Conservation (phyloP, 768 basidiomycete species). For the Leccinum rimulosum region DNA sequence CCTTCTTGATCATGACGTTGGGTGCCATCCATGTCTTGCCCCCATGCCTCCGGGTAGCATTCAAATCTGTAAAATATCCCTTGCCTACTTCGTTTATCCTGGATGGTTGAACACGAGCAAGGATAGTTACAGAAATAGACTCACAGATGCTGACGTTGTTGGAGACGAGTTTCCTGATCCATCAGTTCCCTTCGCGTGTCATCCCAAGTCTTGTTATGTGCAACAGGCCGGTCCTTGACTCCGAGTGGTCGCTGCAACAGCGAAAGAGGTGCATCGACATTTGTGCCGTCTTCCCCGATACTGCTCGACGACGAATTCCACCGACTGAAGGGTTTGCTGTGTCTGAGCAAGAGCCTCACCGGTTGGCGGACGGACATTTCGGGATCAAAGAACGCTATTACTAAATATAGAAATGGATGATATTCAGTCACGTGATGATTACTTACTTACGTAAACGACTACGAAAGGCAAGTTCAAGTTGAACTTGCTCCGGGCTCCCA, state of each 20-base stretch:
- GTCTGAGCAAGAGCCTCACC: constrained; percentile 11
- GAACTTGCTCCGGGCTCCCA: too few species aligned
- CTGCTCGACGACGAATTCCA: constrained; percentile 20
- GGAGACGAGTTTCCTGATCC: constrained; percentile 66
- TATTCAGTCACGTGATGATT: constrained; percentile 1
- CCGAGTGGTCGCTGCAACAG: constrained; percentile 70
- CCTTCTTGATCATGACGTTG: constrained; percentile 82
- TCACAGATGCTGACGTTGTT: constrained; percentile 63
- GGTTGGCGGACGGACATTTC: constrained; percentile 20
- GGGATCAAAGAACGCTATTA: constrained; percentile 13
- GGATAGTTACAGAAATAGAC: constrained; percentile 10
- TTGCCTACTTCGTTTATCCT: constrained; percentile 66
- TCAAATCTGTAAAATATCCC: constrained; percentile 88
- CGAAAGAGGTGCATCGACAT: constrained; percentile 23
- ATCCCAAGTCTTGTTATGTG: constrained; percentile 53
- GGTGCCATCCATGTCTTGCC: constrained; percentile 97
- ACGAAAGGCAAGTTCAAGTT: too few species aligned
- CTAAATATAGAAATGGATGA: constrained; percentile 17
- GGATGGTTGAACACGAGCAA: constrained; percentile 3
- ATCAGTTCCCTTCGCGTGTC: constrained; percentile 67
- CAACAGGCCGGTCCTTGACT: constrained; percentile 64
- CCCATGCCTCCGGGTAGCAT: constrained; percentile 75
- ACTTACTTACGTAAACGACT: too few species aligned
- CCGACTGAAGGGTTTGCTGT: constrained; percentile 8
- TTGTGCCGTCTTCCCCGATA: not conserved